Evolutionary conservation across 2,329 filamentous ascomycete species (phyloP), one percentile per base, ranked within the genome.

Genomic region (Trichoderma sp.): DNA sequence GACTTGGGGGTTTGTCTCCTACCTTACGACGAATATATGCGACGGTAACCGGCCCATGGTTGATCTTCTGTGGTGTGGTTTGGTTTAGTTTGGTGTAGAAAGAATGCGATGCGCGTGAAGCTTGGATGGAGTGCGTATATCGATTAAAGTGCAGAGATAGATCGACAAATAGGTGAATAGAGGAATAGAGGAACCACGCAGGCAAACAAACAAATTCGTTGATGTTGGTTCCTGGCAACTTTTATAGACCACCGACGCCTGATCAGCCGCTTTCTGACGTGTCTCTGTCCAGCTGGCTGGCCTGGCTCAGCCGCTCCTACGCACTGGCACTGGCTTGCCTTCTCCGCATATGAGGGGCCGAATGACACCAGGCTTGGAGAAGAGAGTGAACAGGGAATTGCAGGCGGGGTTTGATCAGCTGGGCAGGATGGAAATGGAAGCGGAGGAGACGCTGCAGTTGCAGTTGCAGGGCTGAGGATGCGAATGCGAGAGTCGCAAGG

Each of bases 21-120:
- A 81, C 83, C 85, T 83, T 36, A 84, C 81, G 74, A 84, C 82
- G 72, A 84, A 84, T 65, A 84, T 78, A 74, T 82, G 82, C 32
- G 82, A 82, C 43, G 83, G 82, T 65, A 81, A 81, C 61, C 76
- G 77, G 65, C 79, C 81, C 81, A 83, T 83, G 64, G 73, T 76
- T 71, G 24, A 9, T 36, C 18, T 28, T 60, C 6, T 32, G 9
- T 34, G 14, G 28, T 11, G 28, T 21, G 9, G 2, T 21, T 11
- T 18, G 18, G 28, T n/a, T 18, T 12, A 30, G 2, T 21, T 11
- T 18, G 18, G 28, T n/a, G 28, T 12, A 30, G 56, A n/a, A 58
- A 26, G 21, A 5, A 53, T 26, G 26, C 14, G 57, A 21, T 36
- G 43, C 15, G 14, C n/a, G 36, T 26, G 30, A 14, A 6, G 56